These are phyloP conservation scores for Phyllosticta capitalensis DNA, from an alignment of 2,329 filamentous ascomycete species.

Conservation along the genomic window DNA sequence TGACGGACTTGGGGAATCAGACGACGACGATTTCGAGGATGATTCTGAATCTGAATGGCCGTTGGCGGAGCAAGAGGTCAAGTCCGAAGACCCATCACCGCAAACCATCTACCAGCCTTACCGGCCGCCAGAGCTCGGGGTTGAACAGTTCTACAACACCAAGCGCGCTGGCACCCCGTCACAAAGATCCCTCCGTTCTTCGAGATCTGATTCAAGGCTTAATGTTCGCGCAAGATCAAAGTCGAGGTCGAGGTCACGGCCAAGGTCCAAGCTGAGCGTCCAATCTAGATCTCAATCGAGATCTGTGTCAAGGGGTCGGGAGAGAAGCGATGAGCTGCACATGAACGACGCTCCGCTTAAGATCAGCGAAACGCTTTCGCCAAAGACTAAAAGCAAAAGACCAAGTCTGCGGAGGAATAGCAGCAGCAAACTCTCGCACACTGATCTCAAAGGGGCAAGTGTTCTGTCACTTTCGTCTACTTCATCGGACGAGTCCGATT, in stretches of 20 bases:
- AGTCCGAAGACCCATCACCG: neutral
- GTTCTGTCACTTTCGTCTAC: constrained; percentile 32
- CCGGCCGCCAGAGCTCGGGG: neutral
- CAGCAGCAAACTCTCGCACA: constrained; percentile 12
- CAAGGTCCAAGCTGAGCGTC: neutral
- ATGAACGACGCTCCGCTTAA: neutral
- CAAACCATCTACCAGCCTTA: neutral
- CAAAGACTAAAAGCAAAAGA: constrained; percentile 15
- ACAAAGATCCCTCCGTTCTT: neutral
- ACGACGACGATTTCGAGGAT: constrained; percentile 23
- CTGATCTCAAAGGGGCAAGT: constrained; percentile 29
- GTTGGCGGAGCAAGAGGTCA: neutral
- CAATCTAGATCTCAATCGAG: neutral
- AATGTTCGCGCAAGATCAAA: constrained; percentile 10
- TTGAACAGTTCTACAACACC: neutral
- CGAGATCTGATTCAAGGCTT: neutral
- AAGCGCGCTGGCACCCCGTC: neutral
- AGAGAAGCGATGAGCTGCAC: neutral
- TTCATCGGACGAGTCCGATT: constrained; percentile 23
- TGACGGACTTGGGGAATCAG: constrained; percentile 34
- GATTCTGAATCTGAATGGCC: neutral
- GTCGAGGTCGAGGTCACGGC: constrained; percentile 22
- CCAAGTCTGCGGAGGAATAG: neutral
- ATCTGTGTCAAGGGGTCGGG: neutral
- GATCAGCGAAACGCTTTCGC: neutral